Percentiles rank a stretch among this genome's conserved stretches.
These are phyloP conservation scores for Zopfia rhizophila DNA, from an alignment of 2,329 filamentous ascomycete genomes.

Conservation along the genomic window DNA sequence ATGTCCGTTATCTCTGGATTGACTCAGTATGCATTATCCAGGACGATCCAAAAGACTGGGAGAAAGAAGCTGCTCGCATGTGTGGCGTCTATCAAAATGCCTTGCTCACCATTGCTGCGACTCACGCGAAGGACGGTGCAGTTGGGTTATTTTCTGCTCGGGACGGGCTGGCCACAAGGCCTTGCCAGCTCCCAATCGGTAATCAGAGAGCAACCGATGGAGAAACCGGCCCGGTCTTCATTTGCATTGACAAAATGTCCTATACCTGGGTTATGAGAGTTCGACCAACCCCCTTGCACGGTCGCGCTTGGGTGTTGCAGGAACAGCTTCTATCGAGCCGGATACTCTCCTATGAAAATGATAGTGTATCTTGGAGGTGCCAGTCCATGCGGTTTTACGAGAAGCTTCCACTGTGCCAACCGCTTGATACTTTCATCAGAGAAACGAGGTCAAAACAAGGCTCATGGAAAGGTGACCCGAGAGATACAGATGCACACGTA, in stretches of 20 bases:
- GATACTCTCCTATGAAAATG: conserved; percentile 32
- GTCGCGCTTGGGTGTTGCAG: conserved; percentile 37
- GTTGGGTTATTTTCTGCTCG: conserved; percentile 32
- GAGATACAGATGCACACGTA: conserved; percentile 23
- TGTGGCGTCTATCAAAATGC: conserved; percentile 36
- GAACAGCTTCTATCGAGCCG: conserved; percentile 32
- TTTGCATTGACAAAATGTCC: conserved; percentile 18
- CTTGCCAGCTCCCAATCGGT: conserved; percentile 24
- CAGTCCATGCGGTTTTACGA: conserved; percentile 29
- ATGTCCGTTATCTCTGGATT: conserved; percentile 23
- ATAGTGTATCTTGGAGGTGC: conserved; percentile 35
- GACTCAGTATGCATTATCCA: conserved; percentile 33
- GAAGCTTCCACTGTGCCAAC: conserved; percentile 21
- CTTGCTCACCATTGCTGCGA: conserved; percentile 32
- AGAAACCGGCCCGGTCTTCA: not conserved
- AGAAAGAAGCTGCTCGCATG: conserved; percentile 36
- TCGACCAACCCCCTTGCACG: conserved; percentile 26
- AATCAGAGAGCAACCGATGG: not conserved
- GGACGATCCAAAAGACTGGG: conserved; percentile 34
- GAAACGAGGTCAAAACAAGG: no score
- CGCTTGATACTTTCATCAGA: conserved; percentile 23
- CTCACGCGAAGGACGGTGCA: conserved; percentile 30
- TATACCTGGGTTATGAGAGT: no score
- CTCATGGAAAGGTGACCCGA: no score
- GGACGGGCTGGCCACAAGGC: conserved; percentile 31